phyloP scores from a whole-genome alignment of 2,329 filamentous ascomycete genomes.

The Neophaeococcomyces aloes region DNA sequence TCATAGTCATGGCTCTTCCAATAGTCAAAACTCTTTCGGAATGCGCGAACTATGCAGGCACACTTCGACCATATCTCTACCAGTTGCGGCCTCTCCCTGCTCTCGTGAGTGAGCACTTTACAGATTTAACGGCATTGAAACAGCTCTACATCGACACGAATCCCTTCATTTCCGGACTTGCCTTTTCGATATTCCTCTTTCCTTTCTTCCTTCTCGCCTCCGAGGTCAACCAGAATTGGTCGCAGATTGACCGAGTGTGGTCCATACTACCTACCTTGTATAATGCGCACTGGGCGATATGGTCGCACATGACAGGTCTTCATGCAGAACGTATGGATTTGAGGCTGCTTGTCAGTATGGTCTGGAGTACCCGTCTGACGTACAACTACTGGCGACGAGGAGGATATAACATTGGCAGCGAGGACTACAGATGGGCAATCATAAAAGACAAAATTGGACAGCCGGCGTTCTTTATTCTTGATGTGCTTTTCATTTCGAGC shows the following conservation, averaged over 20 bases:
- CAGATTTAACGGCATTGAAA: constrained; percentile 52
- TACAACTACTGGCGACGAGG: constrained; percentile 97
- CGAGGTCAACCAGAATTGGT: constrained; percentile 86
- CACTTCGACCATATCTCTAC: constrained; percentile 62
- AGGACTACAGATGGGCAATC: constrained; percentile 89
- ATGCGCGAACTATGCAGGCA: constrained; percentile 63
- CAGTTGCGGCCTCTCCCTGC: constrained; percentile 61
- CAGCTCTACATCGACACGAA: constrained; percentile 75
- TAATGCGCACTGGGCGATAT: constrained; percentile 72
- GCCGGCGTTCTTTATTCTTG: constrained; percentile 68
- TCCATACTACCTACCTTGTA: constrained; percentile 80
- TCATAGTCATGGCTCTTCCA: constrained; percentile 55
- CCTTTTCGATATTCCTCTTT: constrained; percentile 59
- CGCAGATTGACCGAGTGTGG: constrained; percentile 92
- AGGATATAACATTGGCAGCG: constrained; percentile 76
- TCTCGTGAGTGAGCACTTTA: constrained; percentile 50
- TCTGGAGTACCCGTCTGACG: constrained; percentile 87
- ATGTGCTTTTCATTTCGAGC: constrained; percentile 79
- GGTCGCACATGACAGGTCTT: constrained; percentile 65
- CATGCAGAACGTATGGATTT: constrained; percentile 62
- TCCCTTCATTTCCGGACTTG: constrained; percentile 66
- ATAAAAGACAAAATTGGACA: constrained; percentile 56
- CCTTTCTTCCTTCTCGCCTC: constrained; percentile 63
- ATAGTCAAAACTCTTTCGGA: constrained; percentile 59
- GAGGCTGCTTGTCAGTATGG: constrained; percentile 54